Conservation (phyloP, 1,284 basidiomycete genomes). For the Tremellales sp. region DNA sequence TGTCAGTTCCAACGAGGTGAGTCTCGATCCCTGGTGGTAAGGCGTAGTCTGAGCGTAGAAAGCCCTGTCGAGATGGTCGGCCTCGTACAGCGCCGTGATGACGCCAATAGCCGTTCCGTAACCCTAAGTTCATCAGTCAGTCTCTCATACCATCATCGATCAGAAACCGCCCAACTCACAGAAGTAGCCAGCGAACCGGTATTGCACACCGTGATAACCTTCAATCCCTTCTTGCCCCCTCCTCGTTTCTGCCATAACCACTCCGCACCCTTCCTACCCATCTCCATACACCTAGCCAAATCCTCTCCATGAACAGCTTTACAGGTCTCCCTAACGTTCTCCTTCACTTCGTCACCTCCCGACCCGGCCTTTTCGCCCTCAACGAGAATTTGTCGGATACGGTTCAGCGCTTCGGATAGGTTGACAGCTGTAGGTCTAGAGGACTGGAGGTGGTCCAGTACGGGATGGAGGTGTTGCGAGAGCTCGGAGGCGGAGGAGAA, state of each 20-base stretch:
- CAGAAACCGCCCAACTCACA: conserved; percentile 52
- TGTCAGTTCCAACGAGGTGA: conserved; percentile 82
- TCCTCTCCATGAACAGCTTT: conserved; percentile 71
- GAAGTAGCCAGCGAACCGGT: conserved; percentile 89
- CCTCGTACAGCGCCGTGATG: conserved; percentile 80
- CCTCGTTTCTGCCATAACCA: conserved; percentile 65
- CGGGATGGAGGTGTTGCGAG: conserved; percentile 40
- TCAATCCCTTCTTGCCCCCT: conserved; percentile 55
- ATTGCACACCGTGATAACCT: conserved; percentile 91
- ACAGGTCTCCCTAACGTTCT: conserved; percentile 56
- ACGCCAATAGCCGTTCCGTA: conserved; percentile 92
- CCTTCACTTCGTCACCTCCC: conserved; percentile 52
- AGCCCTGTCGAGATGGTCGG: conserved; percentile 67
- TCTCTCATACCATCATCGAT: neutral
- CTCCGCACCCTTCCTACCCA: conserved; percentile 75
- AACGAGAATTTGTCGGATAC: conserved; percentile 55
- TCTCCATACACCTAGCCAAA: conserved; percentile 71
- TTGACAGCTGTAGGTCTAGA: conserved; percentile 94
- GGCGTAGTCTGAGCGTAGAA: conserved; percentile 86
- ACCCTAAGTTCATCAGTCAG: conserved; percentile 55
- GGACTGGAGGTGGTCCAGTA: conserved; percentile 69
- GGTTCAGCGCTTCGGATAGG: conserved; percentile 72
- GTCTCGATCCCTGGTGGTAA: conserved; percentile 73
- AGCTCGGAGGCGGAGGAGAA: conserved; percentile 5
- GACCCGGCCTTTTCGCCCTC: conserved; percentile 41